Base-by-base conservation (phyloP, 495 filamentous ascomycete species). In the Ascodesmis nigricans region DNA sequence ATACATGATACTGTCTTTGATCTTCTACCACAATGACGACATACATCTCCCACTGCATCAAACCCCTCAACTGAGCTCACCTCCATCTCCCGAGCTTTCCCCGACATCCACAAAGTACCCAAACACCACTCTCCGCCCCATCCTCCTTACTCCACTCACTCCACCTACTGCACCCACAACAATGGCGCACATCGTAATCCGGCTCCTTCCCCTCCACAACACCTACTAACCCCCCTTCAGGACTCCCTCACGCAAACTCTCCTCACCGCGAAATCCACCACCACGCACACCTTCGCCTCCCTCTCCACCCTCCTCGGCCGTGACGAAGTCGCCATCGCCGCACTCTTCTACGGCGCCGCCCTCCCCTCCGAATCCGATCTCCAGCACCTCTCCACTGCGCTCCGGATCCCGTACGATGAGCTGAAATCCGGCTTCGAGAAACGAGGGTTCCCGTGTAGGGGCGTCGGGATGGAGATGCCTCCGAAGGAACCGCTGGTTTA, bases 401-500 rank as follows among this genome's bases (percentile, higher is more conserved):
- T 97, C 5, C 63, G 57, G 1, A 63, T 91, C 18, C 53, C 66
- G 13, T 55, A 66, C n/a, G 55, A 51, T 0, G 44, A 40, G 7
- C 61, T 92, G 9, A 62, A 65, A 32, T 52, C 58, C 5, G 67
- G 81, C 18, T 60, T 90, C 37, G 55, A 61, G 15, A 73, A 69
- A 0, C n/a, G n/a, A n/a, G n/a, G n/a, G n/a, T 82, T 71, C 53
- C 87, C 87, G 0, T 75, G 92, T 53, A 67, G 87, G 2, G 87
- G 87, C 21, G 61, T 67, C n/a, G 61, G 67, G 1, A 69, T 80
- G 5, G 80, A 90, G 31, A 91, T 97, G 83, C 87, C 87, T 7
- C 87, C 87, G 20, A 73, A 70, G 35, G 87, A 97, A 50, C 87
- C 87, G 10, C 56, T 93, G 42, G 84, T 97, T 50, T 97, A 97